Base-by-base conservation (phyloP, 78 protist species). In the Cavenderia fasciculata region DNA sequence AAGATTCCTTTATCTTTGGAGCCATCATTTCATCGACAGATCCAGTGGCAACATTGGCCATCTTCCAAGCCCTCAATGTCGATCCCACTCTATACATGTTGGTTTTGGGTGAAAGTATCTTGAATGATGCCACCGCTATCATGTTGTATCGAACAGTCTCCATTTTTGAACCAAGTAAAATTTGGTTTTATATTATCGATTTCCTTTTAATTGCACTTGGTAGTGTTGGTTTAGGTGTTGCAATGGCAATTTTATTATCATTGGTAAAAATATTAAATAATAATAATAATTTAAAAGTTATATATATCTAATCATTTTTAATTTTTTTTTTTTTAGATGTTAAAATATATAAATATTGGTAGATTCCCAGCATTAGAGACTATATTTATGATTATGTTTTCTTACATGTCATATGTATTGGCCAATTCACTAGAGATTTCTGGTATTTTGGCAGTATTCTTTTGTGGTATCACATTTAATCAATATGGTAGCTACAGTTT, bases 31-130 rank as follows among this genome's bases (percentile, higher is more conserved):
- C 85, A 0, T 96, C 98, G 4, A 96, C 96, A 11, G 99, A 98
- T 74, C 98, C 99, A 3, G 98, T 98, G 10, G 97, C 98, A 0
- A 96, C 97, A 27, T 73, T 98, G 38, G 95, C 99, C 29, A 86
- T 96, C 38, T 92, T 98, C 34, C 59, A 78, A 38, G 93, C 87
- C n/a, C 59, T 97, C 23, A 75, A 95, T 25, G 96, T 91, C 0
- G 95, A 97, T 47, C 96, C 97, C 6, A 92, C 79, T 43, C 74
- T 97, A 36, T 71, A 94, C 71, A 87, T 70, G 61, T 84, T 96
- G 29, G 96, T 97, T 27, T 94, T 96, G 68, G 99, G 99, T 16
- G 99, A 97, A 72, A 75, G 94, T 69, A 96, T 96, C 12, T 47
- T 97, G 44, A 97, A 97, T 82, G 99, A 97, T 52, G 99, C 98